Conservation (phyloP, 1,284 basidiomycete genomes). For the Laetiporus sulphureus region DNA sequence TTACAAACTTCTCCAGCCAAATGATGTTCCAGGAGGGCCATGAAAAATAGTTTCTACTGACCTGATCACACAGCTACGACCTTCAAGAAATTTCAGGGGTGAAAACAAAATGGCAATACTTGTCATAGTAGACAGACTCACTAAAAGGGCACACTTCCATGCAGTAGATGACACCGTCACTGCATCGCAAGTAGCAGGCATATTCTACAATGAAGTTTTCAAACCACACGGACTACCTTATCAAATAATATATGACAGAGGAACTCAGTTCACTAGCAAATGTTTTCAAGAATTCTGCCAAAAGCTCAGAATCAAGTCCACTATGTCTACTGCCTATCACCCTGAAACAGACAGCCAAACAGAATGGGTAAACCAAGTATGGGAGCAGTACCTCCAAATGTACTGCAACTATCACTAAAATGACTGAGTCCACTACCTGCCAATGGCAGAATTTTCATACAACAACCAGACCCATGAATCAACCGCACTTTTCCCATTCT, state of each 20-base stretch:
- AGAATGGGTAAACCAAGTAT: slow-evolving; percentile 15
- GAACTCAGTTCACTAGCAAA: slow-evolving; percentile 32
- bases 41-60: slow-evolving; percentile 33
- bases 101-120: slow-evolving; percentile 23
- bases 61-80: slow-evolving; percentile 29
- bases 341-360: slow-evolving; percentile 37
- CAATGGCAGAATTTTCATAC: neutral
- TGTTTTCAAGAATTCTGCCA: slow-evolving; percentile 34
- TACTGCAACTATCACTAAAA: slow-evolving; percentile 27
- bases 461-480: neutral
- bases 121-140: slow-evolving; percentile 24
- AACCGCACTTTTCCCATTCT: neutral
- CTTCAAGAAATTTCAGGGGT: slow-evolving; percentile 26
- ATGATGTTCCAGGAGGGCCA: slow-evolving; percentile 20
- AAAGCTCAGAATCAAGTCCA: slow-evolving; percentile 19
- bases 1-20: slow-evolving; percentile 7
- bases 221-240: slow-evolving; percentile 27
- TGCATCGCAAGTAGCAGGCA: slow-evolving; percentile 23
- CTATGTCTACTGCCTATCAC: slow-evolving; percentile 23
- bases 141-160: slow-evolving; percentile 25
- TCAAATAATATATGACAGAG: slow-evolving; percentile 28
- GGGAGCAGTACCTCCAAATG: slow-evolving; percentile 34
- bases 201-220: slow-evolving; percentile 23
- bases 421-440: neutral
- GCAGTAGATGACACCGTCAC: slow-evolving; percentile 18